Percentiles rank a stretch among this genome's conserved stretches.
These are phyloP conservation scores for Pichia ethanolica DNA, from an alignment of 805 yeast species.

Conservation along the genomic window DNA sequence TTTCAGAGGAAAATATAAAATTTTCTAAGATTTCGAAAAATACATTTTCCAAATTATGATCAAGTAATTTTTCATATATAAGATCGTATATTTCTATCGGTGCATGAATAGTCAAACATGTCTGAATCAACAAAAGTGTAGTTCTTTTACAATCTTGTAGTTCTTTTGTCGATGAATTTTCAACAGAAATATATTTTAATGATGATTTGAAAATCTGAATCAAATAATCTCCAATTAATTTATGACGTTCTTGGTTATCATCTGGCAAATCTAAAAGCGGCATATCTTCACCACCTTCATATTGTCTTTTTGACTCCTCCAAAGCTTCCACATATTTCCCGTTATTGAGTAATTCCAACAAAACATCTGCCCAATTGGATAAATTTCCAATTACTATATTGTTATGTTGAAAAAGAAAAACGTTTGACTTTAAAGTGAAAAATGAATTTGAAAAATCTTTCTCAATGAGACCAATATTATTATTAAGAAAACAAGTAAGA, in stretches of 20 bases:
- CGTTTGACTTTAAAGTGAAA: conserved; percentile 34
- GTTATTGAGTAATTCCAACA: conserved; percentile 39
- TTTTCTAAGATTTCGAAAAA: conserved; percentile 50
- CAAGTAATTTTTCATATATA: conserved; percentile 37
- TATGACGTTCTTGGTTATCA: conserved; percentile 35
- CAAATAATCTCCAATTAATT: conserved; percentile 45
- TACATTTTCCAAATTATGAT: conserved; percentile 24
- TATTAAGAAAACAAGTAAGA: conserved; percentile 7
- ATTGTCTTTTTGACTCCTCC: conserved; percentile 46
- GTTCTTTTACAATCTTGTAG: conserved; percentile 12
- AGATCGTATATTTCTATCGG: conserved; percentile 33
- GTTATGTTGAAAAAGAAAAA: conserved; percentile 47
- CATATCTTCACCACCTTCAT: conserved; percentile 40
- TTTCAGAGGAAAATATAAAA: conserved; percentile 39
- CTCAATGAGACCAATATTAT: conserved; percentile 11
- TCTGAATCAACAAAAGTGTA: conserved; percentile 30
- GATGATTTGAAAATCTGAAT: conserved; percentile 50
- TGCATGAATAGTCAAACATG: conserved; percentile 32
- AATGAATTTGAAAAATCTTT: conserved; percentile 26
- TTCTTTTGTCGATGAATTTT: conserved; percentile 9
- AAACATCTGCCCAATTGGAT: conserved; percentile 63
- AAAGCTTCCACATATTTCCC: conserved; percentile 52
- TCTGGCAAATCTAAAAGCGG: conserved; percentile 52
- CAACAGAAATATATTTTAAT: conserved; percentile 34
- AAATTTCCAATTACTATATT: conserved; percentile 51